phyloP scores from a whole-genome alignment of 257 asterid species.

The Solanum corneliomulleri region DNA sequence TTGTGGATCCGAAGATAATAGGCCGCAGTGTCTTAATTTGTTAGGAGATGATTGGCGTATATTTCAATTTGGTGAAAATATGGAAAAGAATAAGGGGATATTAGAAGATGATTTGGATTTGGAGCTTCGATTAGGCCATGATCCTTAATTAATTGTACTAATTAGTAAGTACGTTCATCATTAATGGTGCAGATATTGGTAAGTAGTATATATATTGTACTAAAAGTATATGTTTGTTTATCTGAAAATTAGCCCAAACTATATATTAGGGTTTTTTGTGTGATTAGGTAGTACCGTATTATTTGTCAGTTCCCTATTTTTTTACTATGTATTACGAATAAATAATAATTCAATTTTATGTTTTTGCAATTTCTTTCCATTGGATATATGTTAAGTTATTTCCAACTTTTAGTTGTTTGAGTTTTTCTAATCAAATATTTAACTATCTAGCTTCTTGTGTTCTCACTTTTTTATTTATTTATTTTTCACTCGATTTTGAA shows the following conservation, averaged over 20 bases:
- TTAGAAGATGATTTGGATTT: conserved; percentile 51
- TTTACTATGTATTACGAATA: not conserved
- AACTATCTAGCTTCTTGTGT: too few species aligned
- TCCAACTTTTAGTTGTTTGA: not conserved
- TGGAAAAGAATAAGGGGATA: conserved; percentile 3
- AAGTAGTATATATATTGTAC: not conserved
- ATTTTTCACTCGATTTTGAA: too few species aligned
- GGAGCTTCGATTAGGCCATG: conserved; percentile 75
- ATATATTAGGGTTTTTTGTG: not conserved
- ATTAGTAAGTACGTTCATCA: not conserved
- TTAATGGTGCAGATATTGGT: not conserved
- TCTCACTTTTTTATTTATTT: not conserved
- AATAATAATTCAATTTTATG: not conserved
- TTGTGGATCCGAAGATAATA: not conserved
- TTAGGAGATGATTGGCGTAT: conserved; percentile 25
- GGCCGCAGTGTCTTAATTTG: not conserved
- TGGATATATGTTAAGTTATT: not conserved
- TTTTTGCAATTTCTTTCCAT: not conserved
- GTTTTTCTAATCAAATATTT: not conserved
- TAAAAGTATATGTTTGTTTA: not conserved
- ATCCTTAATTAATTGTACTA: not conserved
- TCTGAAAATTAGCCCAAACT: not conserved
- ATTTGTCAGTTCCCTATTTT: not conserved
- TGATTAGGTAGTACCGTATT: not conserved
- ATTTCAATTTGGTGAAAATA: conserved; percentile 19